These are phyloP conservation scores for Ambispora gerdemannii DNA, from an alignment of 192 early-diverging fungal species.

Conservation along the genomic window DNA sequence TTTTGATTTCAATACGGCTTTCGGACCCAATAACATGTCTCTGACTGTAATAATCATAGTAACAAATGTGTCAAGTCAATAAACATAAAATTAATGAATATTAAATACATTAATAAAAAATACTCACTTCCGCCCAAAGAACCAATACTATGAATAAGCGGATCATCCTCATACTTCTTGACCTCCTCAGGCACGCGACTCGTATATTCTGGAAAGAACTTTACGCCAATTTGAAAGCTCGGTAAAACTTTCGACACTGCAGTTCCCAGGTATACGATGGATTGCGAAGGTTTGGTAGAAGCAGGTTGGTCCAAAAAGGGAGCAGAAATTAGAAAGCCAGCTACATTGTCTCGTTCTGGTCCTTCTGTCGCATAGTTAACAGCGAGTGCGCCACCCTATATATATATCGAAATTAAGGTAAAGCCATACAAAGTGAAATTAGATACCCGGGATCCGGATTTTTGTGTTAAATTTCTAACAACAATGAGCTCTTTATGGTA, in stretches of 20 bases:
- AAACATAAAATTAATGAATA: background rate
- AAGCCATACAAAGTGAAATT: background rate
- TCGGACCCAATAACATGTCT: slow-evolving; percentile 52
- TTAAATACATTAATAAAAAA: slow-evolving; percentile 1
- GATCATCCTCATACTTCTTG: slow-evolving; percentile 52
- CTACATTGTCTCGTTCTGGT: slow-evolving; percentile 36
- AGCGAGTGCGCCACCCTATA: slow-evolving; percentile 51
- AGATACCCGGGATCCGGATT: too few species aligned
- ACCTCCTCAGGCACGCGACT: slow-evolving; percentile 45
- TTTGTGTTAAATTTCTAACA: too few species aligned
- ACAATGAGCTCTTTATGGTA: too few species aligned
- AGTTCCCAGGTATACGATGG: slow-evolving; percentile 37
- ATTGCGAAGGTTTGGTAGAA: slow-evolving; percentile 32
- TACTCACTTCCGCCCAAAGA: slow-evolving; percentile 41
- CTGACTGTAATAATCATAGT: slow-evolving; percentile 31
- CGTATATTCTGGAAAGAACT: slow-evolving; percentile 43
- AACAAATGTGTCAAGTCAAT: background rate
- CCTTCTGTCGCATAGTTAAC: slow-evolving; percentile 50
- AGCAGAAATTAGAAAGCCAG: slow-evolving; percentile 58
- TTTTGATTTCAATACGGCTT: slow-evolving; percentile 36
- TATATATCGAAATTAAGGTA: background rate
- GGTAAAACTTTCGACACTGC: slow-evolving; percentile 42
- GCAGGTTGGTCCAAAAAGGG: slow-evolving; percentile 35
- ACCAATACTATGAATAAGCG: slow-evolving; percentile 51
- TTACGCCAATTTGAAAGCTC: slow-evolving; percentile 41